These are phyloP conservation scores for Candida anglica DNA, from an alignment of 805 yeast genomes.

Conservation along the genomic window DNA sequence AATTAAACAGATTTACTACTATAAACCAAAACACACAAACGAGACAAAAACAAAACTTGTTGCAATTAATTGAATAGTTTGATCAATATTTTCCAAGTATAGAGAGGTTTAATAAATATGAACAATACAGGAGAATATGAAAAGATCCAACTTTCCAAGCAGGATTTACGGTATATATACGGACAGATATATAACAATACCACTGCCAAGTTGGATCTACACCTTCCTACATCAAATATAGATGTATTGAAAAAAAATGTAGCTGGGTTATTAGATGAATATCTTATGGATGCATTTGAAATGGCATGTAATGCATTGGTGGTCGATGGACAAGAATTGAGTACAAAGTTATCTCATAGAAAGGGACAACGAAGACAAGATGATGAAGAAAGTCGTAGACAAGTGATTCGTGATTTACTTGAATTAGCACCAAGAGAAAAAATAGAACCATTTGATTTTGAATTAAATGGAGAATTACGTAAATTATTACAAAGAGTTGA, in stretches of 20 bases:
- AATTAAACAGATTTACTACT: no score
- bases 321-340: slow-evolving; percentile 50
- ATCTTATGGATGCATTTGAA: slow-evolving; percentile 53
- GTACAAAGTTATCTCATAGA: no score
- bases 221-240: slow-evolving; percentile 39
- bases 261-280: slow-evolving; percentile 38
- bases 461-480: slow-evolving; percentile 56
- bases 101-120: no score
- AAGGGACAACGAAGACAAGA: no score
- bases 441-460: slow-evolving; percentile 69
- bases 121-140: slow-evolving; percentile 24
- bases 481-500: slow-evolving; percentile 58
- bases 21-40: no score
- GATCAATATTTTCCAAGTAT: no score
- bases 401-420: slow-evolving; percentile 10
- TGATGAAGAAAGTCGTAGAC: slow-evolving; percentile 12
- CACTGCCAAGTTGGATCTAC: slow-evolving; percentile 42
- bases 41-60: no score
- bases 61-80: no score
- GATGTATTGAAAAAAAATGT: slow-evolving; percentile 48
- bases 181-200: slow-evolving; percentile 38
- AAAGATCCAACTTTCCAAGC: slow-evolving; percentile 46
- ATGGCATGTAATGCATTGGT: slow-evolving; percentile 51
- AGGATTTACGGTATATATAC: slow-evolving; percentile 51
- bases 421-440: slow-evolving; percentile 24